These are phyloP conservation scores for Exophiala phaeomuriformis DNA, from an alignment of 2,329 filamentous ascomycete genomes.

Conservation along the genomic window DNA sequence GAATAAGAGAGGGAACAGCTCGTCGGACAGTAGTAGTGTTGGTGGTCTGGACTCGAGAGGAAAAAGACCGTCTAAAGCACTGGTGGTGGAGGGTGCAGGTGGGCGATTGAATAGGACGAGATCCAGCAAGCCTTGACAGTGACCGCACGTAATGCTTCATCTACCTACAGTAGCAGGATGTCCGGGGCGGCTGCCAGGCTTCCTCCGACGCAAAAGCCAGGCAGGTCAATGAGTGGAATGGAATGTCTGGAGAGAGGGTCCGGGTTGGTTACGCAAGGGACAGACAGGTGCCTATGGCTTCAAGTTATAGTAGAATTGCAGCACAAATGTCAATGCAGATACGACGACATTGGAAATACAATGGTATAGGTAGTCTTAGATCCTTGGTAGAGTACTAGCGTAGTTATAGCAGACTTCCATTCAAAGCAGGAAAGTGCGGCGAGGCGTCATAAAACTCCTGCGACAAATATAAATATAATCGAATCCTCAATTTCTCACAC, in stretches of 20 bases:
- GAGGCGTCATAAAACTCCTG: neutral
- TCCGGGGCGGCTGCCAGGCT: neutral
- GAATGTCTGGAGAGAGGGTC: slow-evolving; percentile 5
- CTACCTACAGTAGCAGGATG: slow-evolving; percentile 1
- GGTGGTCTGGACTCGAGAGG: neutral
- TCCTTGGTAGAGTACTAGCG: neutral
- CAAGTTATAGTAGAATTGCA: neutral
- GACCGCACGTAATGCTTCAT: slow-evolving; percentile 20
- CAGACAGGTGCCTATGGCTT: neutral
- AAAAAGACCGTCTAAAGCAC: slow-evolving; percentile 6
- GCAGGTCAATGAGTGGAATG: neutral
- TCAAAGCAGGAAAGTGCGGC: slow-evolving; percentile 8
- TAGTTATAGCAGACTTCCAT: too few species aligned
- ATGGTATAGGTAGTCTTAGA: too few species aligned
- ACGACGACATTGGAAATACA: too few species aligned
- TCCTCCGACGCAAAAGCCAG: neutral
- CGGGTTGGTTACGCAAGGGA: slow-evolving; percentile 4
- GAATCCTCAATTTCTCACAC: neutral
- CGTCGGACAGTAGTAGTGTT: neutral
- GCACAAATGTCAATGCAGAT: too few species aligned
- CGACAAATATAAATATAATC: neutral
- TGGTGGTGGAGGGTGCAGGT: neutral
- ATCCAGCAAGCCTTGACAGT: slow-evolving; percentile 17
- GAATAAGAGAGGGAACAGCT: neutral
- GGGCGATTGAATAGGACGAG: slow-evolving; percentile 4